Conservation (phyloP, 1,284 basidiomycete species). For the Leucoagaricus sp. region DNA sequence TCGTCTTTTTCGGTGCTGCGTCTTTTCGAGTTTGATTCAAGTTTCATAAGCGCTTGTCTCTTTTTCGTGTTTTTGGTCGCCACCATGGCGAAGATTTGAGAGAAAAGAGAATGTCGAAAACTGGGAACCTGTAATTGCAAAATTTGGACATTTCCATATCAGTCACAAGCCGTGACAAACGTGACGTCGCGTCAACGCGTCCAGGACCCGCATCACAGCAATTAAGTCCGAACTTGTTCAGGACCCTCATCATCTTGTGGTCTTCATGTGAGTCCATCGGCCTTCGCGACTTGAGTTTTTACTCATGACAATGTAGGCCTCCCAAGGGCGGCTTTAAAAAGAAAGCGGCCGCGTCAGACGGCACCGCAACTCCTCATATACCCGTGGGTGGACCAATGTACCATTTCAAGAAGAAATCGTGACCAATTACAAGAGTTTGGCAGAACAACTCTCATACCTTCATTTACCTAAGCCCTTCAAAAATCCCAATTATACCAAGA, state of each 20-base stretch:
- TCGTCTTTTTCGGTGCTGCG: slow-evolving; percentile 37
- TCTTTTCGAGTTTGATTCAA: slow-evolving; percentile 55
- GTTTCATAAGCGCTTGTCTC: slow-evolving; percentile 45
- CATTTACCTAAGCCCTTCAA: slow-evolving; percentile 74
- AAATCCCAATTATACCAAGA: slow-evolving; percentile 68
- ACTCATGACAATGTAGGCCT: slow-evolving; percentile 33
- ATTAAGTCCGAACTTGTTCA: too few relatives aligned
- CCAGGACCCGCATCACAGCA: not conserved
- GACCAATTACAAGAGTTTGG: slow-evolving; percentile 48
- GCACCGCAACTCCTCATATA: slow-evolving; percentile 40
- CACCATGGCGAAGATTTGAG: slow-evolving; percentile 22
- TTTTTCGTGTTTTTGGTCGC: slow-evolving; percentile 45
- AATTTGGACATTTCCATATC: slow-evolving; percentile 12
- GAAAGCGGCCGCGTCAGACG: slow-evolving; percentile 41
- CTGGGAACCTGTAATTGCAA: not conserved
- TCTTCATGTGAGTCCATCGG: slow-evolving; percentile 6
- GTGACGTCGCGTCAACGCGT: not conserved
- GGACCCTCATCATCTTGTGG: not conserved
- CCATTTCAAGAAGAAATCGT: not conserved
- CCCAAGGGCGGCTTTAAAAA: slow-evolving; percentile 44
- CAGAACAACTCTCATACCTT: slow-evolving; percentile 71
- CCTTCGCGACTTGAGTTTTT: too few relatives aligned
- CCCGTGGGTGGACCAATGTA: slow-evolving; percentile 31
- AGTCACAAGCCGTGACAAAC: slow-evolving; percentile 7
- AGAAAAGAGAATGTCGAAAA: not conserved